Evolutionary conservation across 1,284 basidiomycete species (phyloP).

Genomic region (Ustilago xerochloae): DNA sequence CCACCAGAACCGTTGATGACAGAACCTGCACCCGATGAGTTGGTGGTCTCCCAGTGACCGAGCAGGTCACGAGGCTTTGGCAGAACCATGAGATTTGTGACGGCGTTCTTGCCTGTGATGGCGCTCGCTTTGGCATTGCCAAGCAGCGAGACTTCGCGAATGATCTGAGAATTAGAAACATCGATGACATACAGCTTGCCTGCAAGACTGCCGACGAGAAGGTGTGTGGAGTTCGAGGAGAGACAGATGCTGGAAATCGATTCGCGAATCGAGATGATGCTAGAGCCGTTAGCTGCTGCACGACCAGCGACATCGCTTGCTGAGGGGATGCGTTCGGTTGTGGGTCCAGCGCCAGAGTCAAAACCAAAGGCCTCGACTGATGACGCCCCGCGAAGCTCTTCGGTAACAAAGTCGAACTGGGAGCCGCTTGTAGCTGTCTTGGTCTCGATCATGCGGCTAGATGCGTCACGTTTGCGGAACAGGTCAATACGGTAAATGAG

Average conservation of each 20-base stretch:
- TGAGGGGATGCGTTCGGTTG: constrained; percentile 22
- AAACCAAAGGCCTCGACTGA: constrained; percentile 35
- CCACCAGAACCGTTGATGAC: constrained; percentile 19
- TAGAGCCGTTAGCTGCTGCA: constrained; percentile 25
- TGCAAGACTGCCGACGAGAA: constrained; percentile 63
- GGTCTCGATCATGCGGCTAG: constrained; percentile 33
- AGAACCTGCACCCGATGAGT: constrained; percentile 12
- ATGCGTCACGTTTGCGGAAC: constrained; percentile 71
- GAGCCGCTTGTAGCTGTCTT: constrained; percentile 14
- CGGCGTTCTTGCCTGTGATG: constrained; percentile 47
- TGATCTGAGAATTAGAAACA: constrained; percentile 86
- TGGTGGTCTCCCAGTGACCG: constrained; percentile 33
- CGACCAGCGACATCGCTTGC: constrained; percentile 8
- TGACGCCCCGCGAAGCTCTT: constrained; percentile 24
- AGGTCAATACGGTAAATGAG: constrained; percentile 83
- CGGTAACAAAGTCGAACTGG: constrained; percentile 37
- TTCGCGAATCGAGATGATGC: constrained; percentile 35
- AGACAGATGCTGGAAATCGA: constrained; percentile 78
- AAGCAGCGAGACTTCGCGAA: constrained; percentile 75
- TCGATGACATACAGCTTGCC: constrained; percentile 85
- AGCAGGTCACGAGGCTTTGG: constrained; percentile 50
- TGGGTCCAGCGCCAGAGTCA: constrained; percentile 20
- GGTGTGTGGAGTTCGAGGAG: constrained; percentile 78
- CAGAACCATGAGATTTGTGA: constrained; percentile 46
- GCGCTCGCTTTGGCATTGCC: constrained; percentile 41